Base-by-base conservation (phyloP, 2,329 filamentous ascomycete species). In the Scedosporium boydii region DNA sequence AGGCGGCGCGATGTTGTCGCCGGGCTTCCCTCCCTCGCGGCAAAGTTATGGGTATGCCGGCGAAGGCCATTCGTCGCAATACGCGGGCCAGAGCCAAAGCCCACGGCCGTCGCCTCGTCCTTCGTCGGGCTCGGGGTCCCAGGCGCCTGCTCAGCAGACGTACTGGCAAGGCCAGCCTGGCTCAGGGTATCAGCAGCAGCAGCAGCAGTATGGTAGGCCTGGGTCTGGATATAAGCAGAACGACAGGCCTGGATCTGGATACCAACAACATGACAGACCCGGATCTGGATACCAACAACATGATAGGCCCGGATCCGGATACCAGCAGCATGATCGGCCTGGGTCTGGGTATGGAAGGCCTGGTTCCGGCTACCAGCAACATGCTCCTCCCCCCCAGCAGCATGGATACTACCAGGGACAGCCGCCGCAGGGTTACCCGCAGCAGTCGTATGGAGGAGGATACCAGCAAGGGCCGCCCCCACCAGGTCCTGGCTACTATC, bases 401-500 rank as follows among this genome's bases (percentile, higher is more conserved):
- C 34, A 38, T 38, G 34, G 34, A 38, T 38, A 38, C 34, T 38
- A 38, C 34, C 34, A 38, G 34, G 34, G 34, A 38, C 7, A 16
- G 4, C 46, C 46, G 18, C 29, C 12, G 18, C 57, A 59, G 12
- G 59, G 59, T 6, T 56, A 61, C n/a, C 59, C 55, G 48, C 59
- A 61, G 29, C 23, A 16, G 3, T 34, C 59, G 5, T n/a, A 46
- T 23, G 26, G 74, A 38, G 42, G 51, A 55, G 51, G 51, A 3
- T 55, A 55, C 51, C 51, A 55, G 23, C 51, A 55, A 29, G 51
- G 51, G 3, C 44, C 44, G 44, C 51, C 51, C 6, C 59, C 51
- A 16, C 29, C 59, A 3, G 21, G 46, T 12, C 46, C 27, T 7
- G 29, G 59, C 5, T 56, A 56, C 34, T 48, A 61, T 29, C 46